Evolutionary conservation across 2,329 filamentous ascomycete species (phyloP).

Genomic region (Colletotrichum tamarilloi): DNA sequence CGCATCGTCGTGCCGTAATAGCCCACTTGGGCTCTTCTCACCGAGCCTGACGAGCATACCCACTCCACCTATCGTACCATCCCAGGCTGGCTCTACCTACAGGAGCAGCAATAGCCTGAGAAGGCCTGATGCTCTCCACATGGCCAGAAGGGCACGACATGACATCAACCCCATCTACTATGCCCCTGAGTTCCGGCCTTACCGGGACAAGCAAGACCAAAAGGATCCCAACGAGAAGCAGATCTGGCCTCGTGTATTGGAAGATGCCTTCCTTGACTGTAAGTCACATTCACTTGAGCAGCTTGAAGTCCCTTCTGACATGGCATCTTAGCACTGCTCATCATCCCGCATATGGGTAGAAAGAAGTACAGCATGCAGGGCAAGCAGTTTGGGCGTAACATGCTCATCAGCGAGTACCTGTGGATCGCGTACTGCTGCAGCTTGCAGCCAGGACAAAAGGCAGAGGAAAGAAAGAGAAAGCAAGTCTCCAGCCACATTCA

Average conservation of each 20-base stretch:
- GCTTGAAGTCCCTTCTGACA: conserved; percentile 5
- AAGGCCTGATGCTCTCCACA: conserved; percentile 41
- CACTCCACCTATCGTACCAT: conserved; percentile 60
- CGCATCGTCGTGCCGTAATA: conserved; percentile 56
- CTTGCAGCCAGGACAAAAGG: conserved; percentile 57
- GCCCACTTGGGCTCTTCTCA: conserved; percentile 54
- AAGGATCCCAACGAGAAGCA: conserved; percentile 71
- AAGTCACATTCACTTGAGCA: conserved; percentile 41
- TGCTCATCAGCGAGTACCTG: conserved; percentile 76
- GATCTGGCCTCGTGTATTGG: conserved; percentile 71
- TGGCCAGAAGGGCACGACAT: conserved; percentile 47
- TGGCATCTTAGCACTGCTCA: conserved; percentile 63
- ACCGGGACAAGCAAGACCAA: conserved; percentile 72
- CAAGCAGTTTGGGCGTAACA: conserved; percentile 74
- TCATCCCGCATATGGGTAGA: conserved; percentile 74
- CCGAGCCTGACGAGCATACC: conserved; percentile 60
- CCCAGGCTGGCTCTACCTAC: conserved; percentile 54
- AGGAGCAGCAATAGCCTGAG: conserved; percentile 46
- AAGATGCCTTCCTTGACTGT: conserved; percentile 77
- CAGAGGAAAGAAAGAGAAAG: conserved; percentile 66
- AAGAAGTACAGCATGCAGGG: conserved; percentile 74
- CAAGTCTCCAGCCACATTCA: conserved; percentile 79
- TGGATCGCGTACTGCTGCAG: conserved; percentile 63
- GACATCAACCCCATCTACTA: conserved; percentile 70
- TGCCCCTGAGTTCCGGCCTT: conserved; percentile 72